A percentile compares a stretch with the other conserved stretches of the same genome.
phyloP scores from a whole-genome alignment of 2,329 filamentous ascomycete genomes.

The Ophiostoma ulmi region DNA sequence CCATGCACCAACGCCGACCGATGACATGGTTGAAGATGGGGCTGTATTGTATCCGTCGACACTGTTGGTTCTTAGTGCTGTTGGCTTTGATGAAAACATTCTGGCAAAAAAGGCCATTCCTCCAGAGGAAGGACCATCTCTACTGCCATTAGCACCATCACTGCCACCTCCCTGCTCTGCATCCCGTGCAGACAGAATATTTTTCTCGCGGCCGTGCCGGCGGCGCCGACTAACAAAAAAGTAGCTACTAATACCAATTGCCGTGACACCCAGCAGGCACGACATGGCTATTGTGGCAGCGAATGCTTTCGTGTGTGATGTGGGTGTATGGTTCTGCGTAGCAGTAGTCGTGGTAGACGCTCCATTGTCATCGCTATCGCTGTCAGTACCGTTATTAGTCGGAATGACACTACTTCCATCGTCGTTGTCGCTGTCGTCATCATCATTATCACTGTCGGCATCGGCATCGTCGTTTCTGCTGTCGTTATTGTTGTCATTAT shows the following conservation, averaged over 20 bases:
- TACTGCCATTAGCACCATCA: background rate
- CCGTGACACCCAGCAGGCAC: constrained; percentile 7
- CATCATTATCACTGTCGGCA: background rate
- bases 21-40: background rate
- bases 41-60: background rate
- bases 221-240: background rate
- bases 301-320: constrained; percentile 8
- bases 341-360: background rate
- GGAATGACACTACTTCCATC: background rate
- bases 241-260: background rate
- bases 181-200: background rate
- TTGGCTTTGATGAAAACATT: background rate
- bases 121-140: background rate
- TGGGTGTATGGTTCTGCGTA: background rate
- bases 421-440: background rate
- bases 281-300: constrained; percentile 17
- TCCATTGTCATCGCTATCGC: background rate
- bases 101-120: background rate
- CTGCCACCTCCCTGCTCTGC: background rate
- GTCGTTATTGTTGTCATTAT: background rate
- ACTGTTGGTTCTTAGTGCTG: background rate
- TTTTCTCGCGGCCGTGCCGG: background rate
- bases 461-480: background rate
- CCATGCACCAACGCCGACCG: constrained; percentile 23
- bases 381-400: background rate